Percentiles rank a stretch among this genome's conserved stretches.
Evolutionary conservation across 768 basidiomycete genomes (phyloP).

Genomic region (Lactarius deliciosus): DNA sequence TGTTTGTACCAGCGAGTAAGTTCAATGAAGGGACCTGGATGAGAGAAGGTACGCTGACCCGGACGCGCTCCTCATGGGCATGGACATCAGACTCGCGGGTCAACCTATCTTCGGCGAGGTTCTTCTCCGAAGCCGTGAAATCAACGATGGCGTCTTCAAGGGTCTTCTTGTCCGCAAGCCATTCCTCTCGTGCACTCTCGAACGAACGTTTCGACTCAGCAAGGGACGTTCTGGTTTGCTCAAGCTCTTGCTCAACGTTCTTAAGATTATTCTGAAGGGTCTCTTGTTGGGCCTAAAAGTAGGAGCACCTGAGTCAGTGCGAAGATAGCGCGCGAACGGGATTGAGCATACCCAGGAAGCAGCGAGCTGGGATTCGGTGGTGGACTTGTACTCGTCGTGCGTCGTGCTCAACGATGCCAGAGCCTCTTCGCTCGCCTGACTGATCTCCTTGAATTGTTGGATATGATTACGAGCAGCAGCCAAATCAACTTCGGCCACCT

Average conservation of each 20-base stretch:
- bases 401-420: constrained; percentile 66
- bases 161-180: constrained; percentile 76
- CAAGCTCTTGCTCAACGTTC: constrained; percentile 53
- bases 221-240: constrained; percentile 48
- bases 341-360: constrained; percentile 59
- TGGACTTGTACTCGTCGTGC: constrained; percentile 76
- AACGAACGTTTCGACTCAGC: constrained; percentile 62
- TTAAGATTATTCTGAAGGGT: constrained; percentile 63
- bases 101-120: constrained; percentile 59
- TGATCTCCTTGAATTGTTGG: constrained; percentile 85
- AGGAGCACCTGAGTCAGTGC: constrained; percentile 1
- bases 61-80: constrained; percentile 64
- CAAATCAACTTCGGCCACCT: constrained; percentile 76
- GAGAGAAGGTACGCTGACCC: constrained; percentile 42
- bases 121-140: constrained; percentile 71
- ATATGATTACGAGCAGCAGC: constrained; percentile 67
- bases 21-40: neutral
- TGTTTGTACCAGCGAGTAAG: constrained; percentile 35
- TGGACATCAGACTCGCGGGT: constrained; percentile 66
- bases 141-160: constrained; percentile 83
- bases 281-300: constrained; percentile 56
- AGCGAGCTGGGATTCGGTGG: constrained; percentile 67
- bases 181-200: constrained; percentile 67
- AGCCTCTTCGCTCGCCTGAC: constrained; percentile 77
- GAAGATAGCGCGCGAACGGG: neutral